A percentile compares a stretch with the other conserved stretches of the same genome.
These are phyloP conservation scores for Talaromyces sp. DNA, from an alignment of 2,329 filamentous ascomycete genomes.

Conservation along the genomic window DNA sequence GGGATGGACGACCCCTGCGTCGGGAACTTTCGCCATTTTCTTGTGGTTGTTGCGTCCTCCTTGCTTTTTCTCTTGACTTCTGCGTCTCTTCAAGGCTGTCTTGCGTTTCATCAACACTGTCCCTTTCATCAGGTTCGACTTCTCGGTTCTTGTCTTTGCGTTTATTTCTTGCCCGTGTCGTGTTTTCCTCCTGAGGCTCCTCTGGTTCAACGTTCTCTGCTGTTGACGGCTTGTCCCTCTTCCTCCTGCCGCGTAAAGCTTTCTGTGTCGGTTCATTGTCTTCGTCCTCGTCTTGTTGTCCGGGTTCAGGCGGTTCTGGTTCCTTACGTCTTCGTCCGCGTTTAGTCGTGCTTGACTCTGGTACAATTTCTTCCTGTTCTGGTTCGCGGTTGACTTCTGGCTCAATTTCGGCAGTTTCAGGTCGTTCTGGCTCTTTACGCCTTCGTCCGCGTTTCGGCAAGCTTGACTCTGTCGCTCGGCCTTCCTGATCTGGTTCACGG, in stretches of 20 bases:
- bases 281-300: neutral
- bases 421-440: neutral
- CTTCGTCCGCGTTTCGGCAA: neutral
- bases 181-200: conserved; percentile 16
- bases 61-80: neutral
- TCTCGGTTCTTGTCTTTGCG: conserved; percentile 18
- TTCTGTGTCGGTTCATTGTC: conserved; percentile 1
- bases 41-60: conserved; percentile 16
- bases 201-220: conserved; percentile 13
- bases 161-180: conserved; percentile 19
- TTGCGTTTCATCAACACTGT: neutral
- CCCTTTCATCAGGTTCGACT: neutral
- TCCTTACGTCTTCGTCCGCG: neutral
- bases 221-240: conserved; percentile 4
- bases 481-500: neutral
- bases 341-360: neutral
- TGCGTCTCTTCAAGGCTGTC: neutral
- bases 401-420: neutral
- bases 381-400: neutral
- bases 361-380: neutral
- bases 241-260: conserved; percentile 13
- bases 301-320: neutral
- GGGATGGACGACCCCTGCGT: conserved; percentile 18
- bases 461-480: neutral
- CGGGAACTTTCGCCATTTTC: conserved; percentile 15